phyloP scores from a whole-genome alignment of 2,329 filamentous ascomycete species.

The Diaporthe sp. region DNA sequence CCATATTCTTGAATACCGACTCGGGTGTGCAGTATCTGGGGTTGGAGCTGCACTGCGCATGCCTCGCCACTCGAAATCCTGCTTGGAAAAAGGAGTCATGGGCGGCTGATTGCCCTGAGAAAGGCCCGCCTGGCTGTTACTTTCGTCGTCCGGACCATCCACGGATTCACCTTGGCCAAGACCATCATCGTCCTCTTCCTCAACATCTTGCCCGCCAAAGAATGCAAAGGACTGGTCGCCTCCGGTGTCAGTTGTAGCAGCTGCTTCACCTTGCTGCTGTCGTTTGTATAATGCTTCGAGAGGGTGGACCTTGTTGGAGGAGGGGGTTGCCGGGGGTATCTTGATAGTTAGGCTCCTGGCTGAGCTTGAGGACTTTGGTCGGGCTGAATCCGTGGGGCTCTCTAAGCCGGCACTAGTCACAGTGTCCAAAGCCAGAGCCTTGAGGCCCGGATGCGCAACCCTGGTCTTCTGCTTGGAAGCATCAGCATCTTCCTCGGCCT shows the following conservation, averaged over 20 bases:
- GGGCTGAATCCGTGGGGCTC: conserved; percentile 25
- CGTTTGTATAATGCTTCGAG: conserved; percentile 94
- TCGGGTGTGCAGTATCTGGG: conserved; percentile 89
- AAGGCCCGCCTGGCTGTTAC: conserved; percentile 40
- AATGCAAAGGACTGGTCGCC: conserved; percentile 81
- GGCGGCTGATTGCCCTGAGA: conserved; percentile 62
- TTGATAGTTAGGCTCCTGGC: conserved; percentile 67
- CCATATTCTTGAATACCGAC: conserved; percentile 73
- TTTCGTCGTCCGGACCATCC: conserved; percentile 49
- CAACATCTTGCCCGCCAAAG: conserved; percentile 69
- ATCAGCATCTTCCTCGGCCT: background rate
- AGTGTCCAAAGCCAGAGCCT: conserved; percentile 2
- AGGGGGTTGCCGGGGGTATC: conserved; percentile 61
- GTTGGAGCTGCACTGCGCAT: conserved; percentile 93
- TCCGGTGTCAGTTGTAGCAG: conserved; percentile 54
- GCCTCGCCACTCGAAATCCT: conserved; percentile 81
- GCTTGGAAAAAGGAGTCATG: conserved; percentile 85
- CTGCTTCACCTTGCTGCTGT: conserved; percentile 60
- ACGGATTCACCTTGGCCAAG: conserved; percentile 59
- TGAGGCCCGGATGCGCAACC: background rate
- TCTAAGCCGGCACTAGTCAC: background rate
- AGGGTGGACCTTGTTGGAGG: conserved; percentile 76
- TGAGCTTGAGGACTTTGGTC: conserved; percentile 66
- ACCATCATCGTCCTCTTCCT: conserved; percentile 56
- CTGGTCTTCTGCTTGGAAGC: background rate